A percentile compares a stretch with the other conserved stretches of the same genome.
These are phyloP conservation scores for Blastosporella zonata DNA, from an alignment of 1,284 basidiomycete species.

Conservation along the genomic window DNA sequence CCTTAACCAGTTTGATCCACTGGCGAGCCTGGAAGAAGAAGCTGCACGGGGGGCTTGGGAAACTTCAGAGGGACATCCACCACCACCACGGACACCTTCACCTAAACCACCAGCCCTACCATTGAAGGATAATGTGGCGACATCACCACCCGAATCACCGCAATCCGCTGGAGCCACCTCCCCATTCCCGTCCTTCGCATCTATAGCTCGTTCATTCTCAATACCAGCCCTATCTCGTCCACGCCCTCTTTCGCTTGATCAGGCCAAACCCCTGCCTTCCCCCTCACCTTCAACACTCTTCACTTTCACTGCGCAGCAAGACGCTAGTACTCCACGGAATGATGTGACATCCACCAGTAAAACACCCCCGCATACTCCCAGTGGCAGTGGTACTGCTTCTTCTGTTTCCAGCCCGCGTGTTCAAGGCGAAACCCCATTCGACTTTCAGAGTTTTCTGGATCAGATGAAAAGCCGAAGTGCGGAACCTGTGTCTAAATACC, in stretches of 20 bases:
- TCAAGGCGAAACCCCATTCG: constrained; percentile 53
- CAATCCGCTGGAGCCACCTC: constrained; percentile 24
- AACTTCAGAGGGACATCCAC: constrained; percentile 53
- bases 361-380: constrained; percentile 22
- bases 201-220: constrained; percentile 61
- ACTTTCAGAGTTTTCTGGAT: constrained; percentile 87
- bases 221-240: constrained; percentile 45
- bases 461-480: constrained; percentile 85
- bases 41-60: constrained; percentile 62
- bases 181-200: constrained; percentile 57
- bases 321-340: constrained; percentile 22
- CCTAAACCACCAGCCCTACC: constrained; percentile 31
- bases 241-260: constrained; percentile 57
- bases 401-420: constrained; percentile 24
- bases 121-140: constrained; percentile 27
- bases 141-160: constrained; percentile 20
- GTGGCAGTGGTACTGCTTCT: constrained; percentile 26
- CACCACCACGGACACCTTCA: constrained; percentile 40
- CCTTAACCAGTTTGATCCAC: constrained; percentile 64
- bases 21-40: constrained; percentile 52
- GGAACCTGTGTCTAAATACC: constrained; percentile 88
- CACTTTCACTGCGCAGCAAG: constrained; percentile 53
- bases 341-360: constrained; percentile 20
- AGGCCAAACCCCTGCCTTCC: constrained; percentile 49
- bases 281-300: constrained; percentile 55